Evolutionary conservation across 306 rosid genomes (phyloP), one percentile per base, ranked within the genome.

Genomic region (Ammopiptanthus mongolicus): DNA sequence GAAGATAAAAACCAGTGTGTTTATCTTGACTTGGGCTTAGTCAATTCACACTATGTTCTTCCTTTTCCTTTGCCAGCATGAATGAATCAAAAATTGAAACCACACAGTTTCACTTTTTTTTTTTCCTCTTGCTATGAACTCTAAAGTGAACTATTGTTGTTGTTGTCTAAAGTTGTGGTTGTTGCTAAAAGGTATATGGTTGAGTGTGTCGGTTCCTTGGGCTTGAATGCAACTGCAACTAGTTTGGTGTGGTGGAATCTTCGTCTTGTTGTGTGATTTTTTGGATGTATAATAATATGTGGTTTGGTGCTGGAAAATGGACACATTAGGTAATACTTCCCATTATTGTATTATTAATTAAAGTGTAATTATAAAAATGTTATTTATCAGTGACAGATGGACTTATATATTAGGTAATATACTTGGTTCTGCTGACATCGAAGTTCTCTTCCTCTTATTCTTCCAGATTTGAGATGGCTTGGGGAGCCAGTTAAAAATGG

Each of bases 111-210:
- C 22, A 6, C 3, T 11, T 12, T 17, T 6, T 29, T 73, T 17
- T 10, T 21, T 44, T 36, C 56, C 44, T 39, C 6, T 48, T 31
- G 6, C 13, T 1, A 39, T 39, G 46, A 14, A 39, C 14, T 41
- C 14, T 41, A 10, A 41, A 11, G 5, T 41, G 44, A 37, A 8
- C 28, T 25, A 25, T 25, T 25, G 28, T 37, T 37, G 10, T 37
- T 37, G 44, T 37, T 37, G 44, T 37, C 44, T 37, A 7, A 37
- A 37, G 78, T 55, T 81, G 83, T 53, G 79, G 91, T 88, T 91
- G 73, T 89, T 87, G 90, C 89, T 88, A 91, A 87, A 96, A 86
- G 78, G 66, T 73, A 53, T 50, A 44, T 67, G 75, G 73, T 55
- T 41, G 75, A 37, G 62, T 17, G 81, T 60, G 82, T 71, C 84